A percentile compares a stretch with the other conserved stretches of the same genome.
Evolutionary conservation across 257 asterid species (phyloP).

Genomic region (Craterostigma plantagineum): DNA sequence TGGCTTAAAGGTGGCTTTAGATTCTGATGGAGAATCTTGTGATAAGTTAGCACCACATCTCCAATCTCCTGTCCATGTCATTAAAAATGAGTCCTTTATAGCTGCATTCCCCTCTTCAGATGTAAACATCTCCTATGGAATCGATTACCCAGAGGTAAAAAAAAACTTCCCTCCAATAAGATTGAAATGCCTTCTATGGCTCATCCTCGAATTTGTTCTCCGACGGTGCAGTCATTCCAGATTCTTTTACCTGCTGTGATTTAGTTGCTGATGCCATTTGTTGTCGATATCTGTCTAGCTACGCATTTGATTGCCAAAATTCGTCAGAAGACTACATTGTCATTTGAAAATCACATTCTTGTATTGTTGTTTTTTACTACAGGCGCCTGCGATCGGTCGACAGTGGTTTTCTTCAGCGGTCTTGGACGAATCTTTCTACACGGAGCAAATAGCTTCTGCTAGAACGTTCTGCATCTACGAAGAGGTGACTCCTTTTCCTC

Average conservation of each 20-base stretch:
- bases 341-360: neutral
- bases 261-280: too few species aligned
- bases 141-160: constrained; percentile 62
- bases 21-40: constrained; percentile 29
- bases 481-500: constrained; percentile 24
- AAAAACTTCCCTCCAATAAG: constrained; percentile 1
- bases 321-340: too few species aligned
- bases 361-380: constrained; percentile 7
- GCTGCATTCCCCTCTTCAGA: constrained; percentile 60
- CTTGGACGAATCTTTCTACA: constrained; percentile 29
- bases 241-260: too few species aligned
- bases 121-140: constrained; percentile 56
- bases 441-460: constrained; percentile 52
- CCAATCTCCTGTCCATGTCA: constrained; percentile 41
- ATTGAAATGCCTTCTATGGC: neutral
- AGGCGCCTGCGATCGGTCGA: constrained; percentile 74
- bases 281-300: too few species aligned
- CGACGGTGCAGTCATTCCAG: too few species aligned
- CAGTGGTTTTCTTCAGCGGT: constrained; percentile 71
- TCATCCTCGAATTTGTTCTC: too few species aligned
- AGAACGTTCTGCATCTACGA: constrained; percentile 87
- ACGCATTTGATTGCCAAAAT: too few species aligned
- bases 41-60: constrained; percentile 67
- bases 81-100: constrained; percentile 53
- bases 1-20: constrained; percentile 57